Evolutionary conservation across 768 basidiomycete species (phyloP).

Genomic region (Hortiboletus flavorubellus): DNA sequence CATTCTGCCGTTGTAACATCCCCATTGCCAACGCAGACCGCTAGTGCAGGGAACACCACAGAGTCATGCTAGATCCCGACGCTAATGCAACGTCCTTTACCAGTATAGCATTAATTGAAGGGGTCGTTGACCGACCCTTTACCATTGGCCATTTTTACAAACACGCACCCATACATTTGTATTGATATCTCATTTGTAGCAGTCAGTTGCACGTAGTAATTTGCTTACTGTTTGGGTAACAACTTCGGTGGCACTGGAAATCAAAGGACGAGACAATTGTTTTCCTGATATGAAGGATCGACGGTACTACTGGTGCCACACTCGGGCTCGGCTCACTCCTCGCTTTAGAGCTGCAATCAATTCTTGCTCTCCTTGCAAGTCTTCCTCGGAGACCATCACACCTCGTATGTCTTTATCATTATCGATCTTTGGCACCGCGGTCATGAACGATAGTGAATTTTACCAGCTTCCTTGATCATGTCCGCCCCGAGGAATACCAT

Average conservation of each 20-base stretch:
- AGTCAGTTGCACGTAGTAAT: background rate
- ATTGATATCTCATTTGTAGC: constrained; percentile 11
- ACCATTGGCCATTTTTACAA: background rate
- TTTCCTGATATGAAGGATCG: constrained; percentile 17
- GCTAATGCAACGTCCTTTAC: background rate
- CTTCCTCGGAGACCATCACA: background rate
- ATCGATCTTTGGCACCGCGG: too few species aligned
- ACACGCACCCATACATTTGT: constrained; percentile 2
- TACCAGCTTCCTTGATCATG: constrained; percentile 20
- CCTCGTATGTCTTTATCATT: constrained; percentile 6
- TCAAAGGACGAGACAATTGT: background rate
- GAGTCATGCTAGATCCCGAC: constrained; percentile 2
- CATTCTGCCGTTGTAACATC: background rate
- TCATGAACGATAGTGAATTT: background rate
- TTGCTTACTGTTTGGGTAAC: background rate
- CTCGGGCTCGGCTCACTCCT: background rate
- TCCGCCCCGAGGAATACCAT: constrained; percentile 34
- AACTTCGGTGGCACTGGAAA: background rate
- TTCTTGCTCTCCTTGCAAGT: background rate
- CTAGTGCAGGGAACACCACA: background rate
- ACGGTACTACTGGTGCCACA: background rate
- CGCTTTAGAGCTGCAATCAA: background rate
- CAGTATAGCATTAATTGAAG: background rate
- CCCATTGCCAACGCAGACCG: background rate
- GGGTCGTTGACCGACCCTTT: constrained; percentile 16